Evolutionary conservation across 129 eudicot species (phyloP), one percentile per base, ranked within the genome.

Genomic region (Artemisia tridentata): DNA sequence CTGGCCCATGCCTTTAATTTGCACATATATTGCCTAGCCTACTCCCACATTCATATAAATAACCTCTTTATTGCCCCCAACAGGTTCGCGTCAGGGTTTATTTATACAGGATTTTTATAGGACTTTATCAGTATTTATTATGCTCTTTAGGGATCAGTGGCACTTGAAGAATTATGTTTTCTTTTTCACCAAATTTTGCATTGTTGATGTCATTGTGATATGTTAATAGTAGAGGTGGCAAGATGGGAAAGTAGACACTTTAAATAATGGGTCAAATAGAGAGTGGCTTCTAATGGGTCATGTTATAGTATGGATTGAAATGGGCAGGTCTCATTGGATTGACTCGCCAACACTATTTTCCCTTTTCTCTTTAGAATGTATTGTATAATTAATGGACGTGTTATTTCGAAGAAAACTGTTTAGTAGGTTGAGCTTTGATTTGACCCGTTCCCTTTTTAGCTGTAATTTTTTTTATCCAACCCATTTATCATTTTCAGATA

Each of bases 1-100:
- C 68, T 43, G 47, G 47, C 59, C 75, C 67, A 58, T 71, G 41
- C 18, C 51, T 43, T 57, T 56, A 20, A 34, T 54, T 38, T 55
- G 12, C 53, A 66, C 21, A 66, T 66, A 47, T 66, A 66, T 66
- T 46, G 38, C 41, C 0, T 27, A 27, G 31, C 64, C 12, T 58
- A 38, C 64, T 57, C 23, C 63, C 3, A 23, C 6, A 58, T 58
- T 20, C n/a, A 19, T 58, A 23, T 21, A 58, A 9, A 21, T 7
- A 23, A 10, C 17, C 27, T 20, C 18, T 23, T 58, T 20, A 14
- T n/a, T 58, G 10, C 41, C 41, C 64, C 16, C 10, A 21, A 13
- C 1, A n/a, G 16, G 5, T 11, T 13, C 14, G 23, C 13, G 14
- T 60, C 14, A 60, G 13, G 20, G 60, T 54, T 54, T 16, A 54